Percentiles rank a stretch among this genome's conserved stretches.
Evolutionary conservation across 441 rosid species (phyloP).

Genomic region (Pelargonium citronellum): DNA sequence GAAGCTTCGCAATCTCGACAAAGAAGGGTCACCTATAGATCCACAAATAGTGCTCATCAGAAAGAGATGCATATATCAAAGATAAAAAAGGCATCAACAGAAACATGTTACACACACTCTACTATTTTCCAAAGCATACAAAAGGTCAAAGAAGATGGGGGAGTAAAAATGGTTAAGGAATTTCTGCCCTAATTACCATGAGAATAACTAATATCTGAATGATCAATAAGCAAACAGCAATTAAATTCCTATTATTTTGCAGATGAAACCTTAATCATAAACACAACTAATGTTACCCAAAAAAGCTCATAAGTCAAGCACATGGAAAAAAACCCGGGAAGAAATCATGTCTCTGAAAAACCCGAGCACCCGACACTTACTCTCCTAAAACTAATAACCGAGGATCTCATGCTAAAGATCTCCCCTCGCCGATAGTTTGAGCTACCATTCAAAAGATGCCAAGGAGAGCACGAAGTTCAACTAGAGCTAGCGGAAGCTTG

Average conservation of each 20-base stretch:
- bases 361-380: too few species aligned
- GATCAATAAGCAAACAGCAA: background rate
- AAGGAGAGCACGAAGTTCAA: too few species aligned
- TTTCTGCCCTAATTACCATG: background rate
- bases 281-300: background rate
- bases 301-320: too few species aligned
- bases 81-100: background rate
- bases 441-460: too few species aligned
- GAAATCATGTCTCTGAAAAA: too few species aligned
- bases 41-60: slow-evolving; percentile 15
- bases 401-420: too few species aligned
- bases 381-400: too few species aligned
- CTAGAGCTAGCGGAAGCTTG: too few species aligned
- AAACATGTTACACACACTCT: background rate
- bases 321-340: too few species aligned
- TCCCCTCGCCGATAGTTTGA: too few species aligned
- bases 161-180: background rate
- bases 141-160: background rate
- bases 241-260: background rate
- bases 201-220: background rate
- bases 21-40: slow-evolving; percentile 80
- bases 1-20: slow-evolving; percentile 75
- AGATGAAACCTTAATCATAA: background rate
- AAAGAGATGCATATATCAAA: background rate
- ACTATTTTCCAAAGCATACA: slow-evolving; percentile 1